Evolutionary conservation across 2,329 filamentous ascomycete species (phyloP), one percentile per base, ranked within the genome.

Genomic region (Chrysoporthe austroafricana): DNA sequence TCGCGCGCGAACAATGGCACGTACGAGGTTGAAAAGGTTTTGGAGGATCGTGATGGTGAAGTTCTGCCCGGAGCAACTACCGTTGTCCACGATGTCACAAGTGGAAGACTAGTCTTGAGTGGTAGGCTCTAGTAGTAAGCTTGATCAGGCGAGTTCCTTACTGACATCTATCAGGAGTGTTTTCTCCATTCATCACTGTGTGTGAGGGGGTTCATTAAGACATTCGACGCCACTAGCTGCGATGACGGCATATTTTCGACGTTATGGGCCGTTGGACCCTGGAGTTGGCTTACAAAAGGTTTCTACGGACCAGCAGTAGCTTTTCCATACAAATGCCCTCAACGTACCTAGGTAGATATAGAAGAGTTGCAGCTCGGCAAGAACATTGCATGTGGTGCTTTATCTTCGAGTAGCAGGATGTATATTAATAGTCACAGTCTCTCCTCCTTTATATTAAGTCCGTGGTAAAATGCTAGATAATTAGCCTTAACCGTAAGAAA

Each of bases 181-280:
- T 59, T 14, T 67, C 60, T 1, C 60, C 64, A 4, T 66, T 66
- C 34, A 58, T 66, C 34, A 66, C 64, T 2, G 56, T 66, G 43
- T 66, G 64, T 26, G 64, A 66, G 9, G 43, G 59, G 4, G 43
- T 48, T 3, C 1, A 3, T 34, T 61, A 46, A 48, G 1, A 26
- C 32, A 39, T 13, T 52, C 1, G 5, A 52, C 21, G 13, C 13
- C 4, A 16, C 1, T 4, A 16, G 5, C 4, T 9, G 4, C 26
- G 13, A 32, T 54, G 26, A n/a, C 26, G 4, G 8, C 2, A 16
- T 32, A 2, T 14, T 32, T 54, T 39, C 6, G 36, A 39, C 9
- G 36, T 13, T 14, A 46, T 18, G 4, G 44, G 44, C 8, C 44
- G 18, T 46, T 1, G 8, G 14, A 46, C 11, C 36, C 36, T 39